Conservation (phyloP, 2,329 filamentous ascomycete species). For the Beauveria pseudobassiana region DNA sequence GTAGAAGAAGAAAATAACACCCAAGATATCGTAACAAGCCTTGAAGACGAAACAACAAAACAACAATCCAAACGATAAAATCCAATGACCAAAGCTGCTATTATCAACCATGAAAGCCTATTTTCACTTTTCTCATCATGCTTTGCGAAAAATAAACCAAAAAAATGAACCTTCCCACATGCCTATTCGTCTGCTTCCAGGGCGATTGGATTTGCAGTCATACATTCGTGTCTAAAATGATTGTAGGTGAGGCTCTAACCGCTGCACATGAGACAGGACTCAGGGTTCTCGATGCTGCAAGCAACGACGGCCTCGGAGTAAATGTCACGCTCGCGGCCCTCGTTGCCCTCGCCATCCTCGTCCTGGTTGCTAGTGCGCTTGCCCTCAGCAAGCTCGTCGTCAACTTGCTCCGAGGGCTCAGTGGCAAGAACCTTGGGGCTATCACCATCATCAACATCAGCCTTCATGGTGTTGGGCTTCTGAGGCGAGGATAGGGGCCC, state of each 20-base stretch:
- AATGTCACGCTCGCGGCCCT: conserved; percentile 80
- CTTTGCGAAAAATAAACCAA: not conserved
- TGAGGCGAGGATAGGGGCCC: conserved; percentile 49
- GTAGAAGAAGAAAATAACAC: not conserved
- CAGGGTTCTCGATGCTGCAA: conserved; percentile 97
- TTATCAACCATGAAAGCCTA: not conserved
- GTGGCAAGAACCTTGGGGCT: conserved; percentile 71
- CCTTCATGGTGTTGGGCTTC: conserved; percentile 63
- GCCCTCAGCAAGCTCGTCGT: conserved; percentile 55
- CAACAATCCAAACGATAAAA: not conserved
- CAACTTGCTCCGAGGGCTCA: conserved; percentile 56
- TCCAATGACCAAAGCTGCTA: not conserved
- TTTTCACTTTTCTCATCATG: not conserved
- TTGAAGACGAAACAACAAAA: not conserved
- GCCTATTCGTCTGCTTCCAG: conserved; percentile 4
- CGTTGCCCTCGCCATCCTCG: conserved; percentile 61
- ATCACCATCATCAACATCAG: conserved; percentile 68
- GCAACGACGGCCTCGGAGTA: conserved; percentile 87
- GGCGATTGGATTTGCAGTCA: conserved; percentile 19
- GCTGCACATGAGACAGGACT: conserved; percentile 95
- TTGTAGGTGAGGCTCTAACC: conserved; percentile 48
- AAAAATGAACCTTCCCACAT: conserved; percentile 19
- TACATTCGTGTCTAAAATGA: conserved; percentile 15
- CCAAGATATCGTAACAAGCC: conserved; percentile 5
- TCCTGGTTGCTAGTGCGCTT: conserved; percentile 68